Percentiles rank a stretch among this genome's conserved stretches.
Evolutionary conservation across 306 rosid genomes (phyloP).

Genomic region (Ormosia semicastrata): DNA sequence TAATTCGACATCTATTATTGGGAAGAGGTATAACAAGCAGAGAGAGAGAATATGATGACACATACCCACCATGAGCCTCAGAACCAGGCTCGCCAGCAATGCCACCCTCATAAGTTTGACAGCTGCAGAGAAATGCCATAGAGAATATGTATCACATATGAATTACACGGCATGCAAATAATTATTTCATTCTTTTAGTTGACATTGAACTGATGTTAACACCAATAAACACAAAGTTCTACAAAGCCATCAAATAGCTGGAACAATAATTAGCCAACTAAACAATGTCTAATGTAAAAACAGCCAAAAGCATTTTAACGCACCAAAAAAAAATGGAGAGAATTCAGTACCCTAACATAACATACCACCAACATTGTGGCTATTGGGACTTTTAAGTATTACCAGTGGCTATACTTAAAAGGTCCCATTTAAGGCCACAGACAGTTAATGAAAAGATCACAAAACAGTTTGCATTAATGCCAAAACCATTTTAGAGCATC

Average conservation of each 20-base stretch:
- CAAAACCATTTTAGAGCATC: background rate
- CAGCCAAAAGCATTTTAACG: background rate
- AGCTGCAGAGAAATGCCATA: constrained; percentile 54
- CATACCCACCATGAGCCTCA: constrained; percentile 99
- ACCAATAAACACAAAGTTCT: background rate
- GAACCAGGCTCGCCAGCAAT: constrained; percentile 93
- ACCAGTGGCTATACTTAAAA: constrained; percentile 1
- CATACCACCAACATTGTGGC: background rate
- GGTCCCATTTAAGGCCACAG: background rate
- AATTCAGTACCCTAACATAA: background rate
- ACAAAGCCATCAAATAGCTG: constrained; percentile 15
- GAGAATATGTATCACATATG: background rate
- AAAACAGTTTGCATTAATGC: background rate
- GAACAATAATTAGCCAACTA: constrained; percentile 1
- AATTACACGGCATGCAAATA: background rate
- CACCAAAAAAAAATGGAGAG: background rate
- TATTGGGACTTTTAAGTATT: constrained; percentile 1
- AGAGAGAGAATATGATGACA: constrained; percentile 18
- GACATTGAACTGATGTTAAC: background rate
- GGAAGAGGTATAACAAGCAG: background rate
- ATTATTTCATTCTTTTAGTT: constrained; percentile 9
- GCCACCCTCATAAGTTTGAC: constrained; percentile 98
- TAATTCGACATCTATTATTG: constrained; percentile 6
- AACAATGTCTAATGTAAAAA: background rate
- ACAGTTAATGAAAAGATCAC: background rate